These are phyloP conservation scores for Pachysandra terminalis DNA, from an alignment of 164 flowering plant species.

Conservation along the genomic window DNA sequence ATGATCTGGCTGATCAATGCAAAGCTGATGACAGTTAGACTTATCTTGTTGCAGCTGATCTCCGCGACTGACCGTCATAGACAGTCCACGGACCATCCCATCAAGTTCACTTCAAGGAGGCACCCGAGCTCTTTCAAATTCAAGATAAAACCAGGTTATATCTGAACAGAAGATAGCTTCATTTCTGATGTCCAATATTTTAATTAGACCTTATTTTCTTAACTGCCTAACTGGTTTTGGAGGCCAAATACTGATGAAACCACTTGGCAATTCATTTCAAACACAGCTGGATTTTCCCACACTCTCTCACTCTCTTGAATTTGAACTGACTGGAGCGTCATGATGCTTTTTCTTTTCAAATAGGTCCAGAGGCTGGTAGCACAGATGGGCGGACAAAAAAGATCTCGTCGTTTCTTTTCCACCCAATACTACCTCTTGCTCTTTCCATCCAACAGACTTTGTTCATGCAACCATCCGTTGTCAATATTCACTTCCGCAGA, in stretches of 20 bases:
- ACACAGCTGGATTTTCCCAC: too few relatives aligned
- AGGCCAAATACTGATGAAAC: too few relatives aligned
- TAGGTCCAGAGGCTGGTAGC: conserved; percentile 85
- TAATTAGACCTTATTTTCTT: too few relatives aligned
- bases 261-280: too few relatives aligned
- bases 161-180: neutral
- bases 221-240: too few relatives aligned
- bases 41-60: conserved; percentile 56
- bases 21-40: neutral
- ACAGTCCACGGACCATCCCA: conserved; percentile 86
- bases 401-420: conserved; percentile 83
- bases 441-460: conserved; percentile 84
- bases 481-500: conserved; percentile 90
- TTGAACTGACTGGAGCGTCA: neutral
- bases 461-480: conserved; percentile 71
- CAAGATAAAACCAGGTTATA: conserved; percentile 84
- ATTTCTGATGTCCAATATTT: neutral
- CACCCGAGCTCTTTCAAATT: conserved; percentile 66
- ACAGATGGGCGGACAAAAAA: conserved; percentile 63
- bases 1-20: neutral
- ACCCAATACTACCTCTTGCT: conserved; percentile 81
- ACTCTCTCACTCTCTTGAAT: neutral
- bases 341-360: neutral
- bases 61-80: conserved; percentile 88
- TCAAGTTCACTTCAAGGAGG: conserved; percentile 83